Evolutionary conservation across 2,329 filamentous ascomycete genomes (phyloP).

Genomic region (Knoxdaviesia capensis): DNA sequence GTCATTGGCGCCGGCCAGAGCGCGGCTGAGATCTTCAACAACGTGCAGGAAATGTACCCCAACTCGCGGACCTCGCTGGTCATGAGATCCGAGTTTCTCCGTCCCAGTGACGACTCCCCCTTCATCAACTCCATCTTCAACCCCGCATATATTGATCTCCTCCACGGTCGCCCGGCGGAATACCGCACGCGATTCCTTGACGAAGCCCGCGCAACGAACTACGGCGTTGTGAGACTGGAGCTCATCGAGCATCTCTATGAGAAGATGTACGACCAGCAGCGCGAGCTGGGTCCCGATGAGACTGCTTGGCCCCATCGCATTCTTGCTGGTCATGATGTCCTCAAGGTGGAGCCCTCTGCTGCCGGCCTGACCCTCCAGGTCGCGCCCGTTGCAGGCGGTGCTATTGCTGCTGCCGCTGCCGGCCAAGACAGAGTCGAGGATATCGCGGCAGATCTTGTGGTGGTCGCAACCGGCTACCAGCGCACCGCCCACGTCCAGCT

Average conservation of each 20-base stretch:
- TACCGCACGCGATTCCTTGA: conserved; percentile 40
- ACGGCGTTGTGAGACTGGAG: conserved; percentile 79
- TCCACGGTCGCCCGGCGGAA: conserved; percentile 46
- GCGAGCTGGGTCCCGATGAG: conserved; percentile 48
- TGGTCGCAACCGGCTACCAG: conserved; percentile 75
- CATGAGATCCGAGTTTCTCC: conserved; percentile 65
- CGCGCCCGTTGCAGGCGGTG: conserved; percentile 20
- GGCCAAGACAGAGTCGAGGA: conserved; percentile 28
- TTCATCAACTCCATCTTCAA: conserved; percentile 98
- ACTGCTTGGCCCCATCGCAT: conserved; percentile 67
- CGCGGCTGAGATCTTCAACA: conserved; percentile 87
- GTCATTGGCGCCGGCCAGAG: conserved; percentile 83
- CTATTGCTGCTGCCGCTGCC: conserved; percentile 11
- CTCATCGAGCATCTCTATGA: conserved; percentile 81
- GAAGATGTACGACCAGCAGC: conserved; percentile 67
- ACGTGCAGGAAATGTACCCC: conserved; percentile 64
- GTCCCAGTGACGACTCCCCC: conserved; percentile 85
- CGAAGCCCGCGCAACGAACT: conserved; percentile 73
- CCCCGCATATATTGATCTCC: conserved; percentile 58
- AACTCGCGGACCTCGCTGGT: conserved; percentile 60
- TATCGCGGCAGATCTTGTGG: conserved; percentile 58
- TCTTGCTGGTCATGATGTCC: conserved; percentile 45
- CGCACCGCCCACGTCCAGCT: conserved; percentile 62
- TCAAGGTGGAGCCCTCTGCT: conserved; percentile 31
- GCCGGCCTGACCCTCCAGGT: conserved; percentile 36